Percentiles rank a stretch among this genome's conserved stretches.
Evolutionary conservation across 2,329 filamentous ascomycete species (phyloP).

Genomic region (Amesomyces nigricolor): DNA sequence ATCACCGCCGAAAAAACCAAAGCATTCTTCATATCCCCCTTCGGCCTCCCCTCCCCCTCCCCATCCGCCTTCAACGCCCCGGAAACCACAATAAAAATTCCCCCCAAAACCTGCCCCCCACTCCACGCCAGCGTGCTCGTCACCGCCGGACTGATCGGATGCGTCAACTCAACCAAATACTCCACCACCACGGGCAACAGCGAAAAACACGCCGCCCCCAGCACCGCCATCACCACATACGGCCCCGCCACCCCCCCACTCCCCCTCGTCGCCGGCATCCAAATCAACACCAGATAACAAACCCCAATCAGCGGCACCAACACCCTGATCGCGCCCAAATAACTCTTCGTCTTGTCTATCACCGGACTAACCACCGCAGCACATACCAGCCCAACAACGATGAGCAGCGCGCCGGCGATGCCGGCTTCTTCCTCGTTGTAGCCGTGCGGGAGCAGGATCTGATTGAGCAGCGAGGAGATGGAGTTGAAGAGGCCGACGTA

Average conservation of each 20-base stretch:
- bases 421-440: constrained; percentile 81
- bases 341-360: constrained; percentile 78
- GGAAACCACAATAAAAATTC: constrained; percentile 75
- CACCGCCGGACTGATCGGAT: constrained; percentile 81
- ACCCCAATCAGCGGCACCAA: constrained; percentile 68
- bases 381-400: constrained; percentile 75
- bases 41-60: constrained; percentile 46
- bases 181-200: constrained; percentile 82
- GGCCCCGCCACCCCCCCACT: constrained; percentile 54
- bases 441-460: constrained; percentile 81
- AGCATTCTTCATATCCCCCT: constrained; percentile 65
- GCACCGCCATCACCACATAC: constrained; percentile 66
- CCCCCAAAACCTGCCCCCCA: constrained; percentile 79
- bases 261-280: constrained; percentile 61
- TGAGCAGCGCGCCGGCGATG: constrained; percentile 82
- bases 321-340: constrained; percentile 65
- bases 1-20: constrained; percentile 76
- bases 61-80: constrained; percentile 60
- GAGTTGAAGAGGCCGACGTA: constrained; percentile 95
- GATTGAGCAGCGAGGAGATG: constrained; percentile 79
- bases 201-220: constrained; percentile 75
- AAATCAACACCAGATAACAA: constrained; percentile 74
- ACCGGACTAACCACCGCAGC: constrained; percentile 74
- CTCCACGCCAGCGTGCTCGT: constrained; percentile 80
- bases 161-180: constrained; percentile 78